Evolutionary conservation across 148 eudicot species (phyloP).

Genomic region (Dysphania ambrosioides): DNA sequence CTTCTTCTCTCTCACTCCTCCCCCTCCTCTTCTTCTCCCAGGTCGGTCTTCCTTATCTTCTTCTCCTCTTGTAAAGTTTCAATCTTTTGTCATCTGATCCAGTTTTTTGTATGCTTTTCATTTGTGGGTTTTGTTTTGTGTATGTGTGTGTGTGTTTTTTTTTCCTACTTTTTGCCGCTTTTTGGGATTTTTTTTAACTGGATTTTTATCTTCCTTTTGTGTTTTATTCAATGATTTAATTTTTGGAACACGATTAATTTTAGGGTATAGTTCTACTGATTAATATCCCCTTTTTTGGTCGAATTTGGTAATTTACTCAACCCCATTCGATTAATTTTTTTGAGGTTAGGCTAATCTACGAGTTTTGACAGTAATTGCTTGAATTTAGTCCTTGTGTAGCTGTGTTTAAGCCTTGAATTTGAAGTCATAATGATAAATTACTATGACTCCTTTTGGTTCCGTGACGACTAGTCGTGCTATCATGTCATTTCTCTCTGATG

Average conservation of each 20-base stretch:
- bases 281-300: background rate
- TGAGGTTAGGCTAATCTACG: background rate
- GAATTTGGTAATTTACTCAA: background rate
- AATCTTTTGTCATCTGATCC: background rate
- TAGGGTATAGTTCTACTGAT: background rate
- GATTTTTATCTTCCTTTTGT: background rate
- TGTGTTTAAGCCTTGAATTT: background rate
- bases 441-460: background rate
- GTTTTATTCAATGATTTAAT: background rate
- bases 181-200: background rate
- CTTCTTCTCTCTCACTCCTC: conserved; percentile 19
- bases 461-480: background rate
- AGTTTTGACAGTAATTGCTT: conserved; percentile 3
- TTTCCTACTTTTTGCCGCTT: background rate
- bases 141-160: background rate
- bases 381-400: background rate
- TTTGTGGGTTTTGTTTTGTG: conserved; percentile 2
- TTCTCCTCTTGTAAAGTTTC: background rate
- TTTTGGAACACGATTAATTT: background rate
- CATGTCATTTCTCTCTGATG: background rate
- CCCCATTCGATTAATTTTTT: background rate
- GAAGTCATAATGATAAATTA: background rate
- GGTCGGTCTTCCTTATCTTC: conserved; percentile 20
- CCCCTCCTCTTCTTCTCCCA: conserved; percentile 26
- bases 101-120: background rate